Evolutionary conservation across 1,139 yeast genomes (phyloP).

Genomic region (Debaryomyces sp.): DNA sequence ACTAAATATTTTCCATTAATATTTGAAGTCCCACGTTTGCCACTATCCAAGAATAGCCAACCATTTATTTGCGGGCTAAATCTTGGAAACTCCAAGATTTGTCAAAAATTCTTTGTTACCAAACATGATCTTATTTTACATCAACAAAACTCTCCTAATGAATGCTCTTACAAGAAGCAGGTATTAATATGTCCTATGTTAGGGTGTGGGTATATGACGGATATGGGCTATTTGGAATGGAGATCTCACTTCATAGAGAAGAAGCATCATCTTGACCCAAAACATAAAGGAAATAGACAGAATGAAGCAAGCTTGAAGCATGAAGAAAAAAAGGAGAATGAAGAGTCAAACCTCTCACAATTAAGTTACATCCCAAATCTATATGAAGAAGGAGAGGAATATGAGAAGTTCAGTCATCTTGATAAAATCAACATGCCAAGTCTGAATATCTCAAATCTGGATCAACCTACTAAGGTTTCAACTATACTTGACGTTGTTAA

Average conservation of each 20-base stretch:
- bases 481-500: constrained; percentile 5
- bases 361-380: background rate
- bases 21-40: constrained; percentile 27
- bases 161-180: constrained; percentile 33
- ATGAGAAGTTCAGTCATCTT: background rate
- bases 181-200: constrained; percentile 42
- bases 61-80: constrained; percentile 20
- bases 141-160: constrained; percentile 17
- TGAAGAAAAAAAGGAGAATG: background rate
- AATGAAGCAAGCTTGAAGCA: background rate
- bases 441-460: background rate
- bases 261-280: constrained; percentile 22
- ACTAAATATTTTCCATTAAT: constrained; percentile 31
- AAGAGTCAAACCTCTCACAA: background rate
- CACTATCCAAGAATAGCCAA: constrained; percentile 22
- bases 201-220: constrained; percentile 47
- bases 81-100: constrained; percentile 11
- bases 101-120: constrained; percentile 23
- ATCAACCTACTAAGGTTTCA: background rate
- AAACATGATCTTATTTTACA: constrained; percentile 24
- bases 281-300: background rate
- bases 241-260: constrained; percentile 30
- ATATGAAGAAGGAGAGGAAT: background rate
- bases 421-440: background rate
- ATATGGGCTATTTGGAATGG: constrained; percentile 38